Percentiles rank a stretch among this genome's conserved stretches.
Conservation (phyloP, 2,329 filamentous ascomycete genomes). For the Neurospora sp. region DNA sequence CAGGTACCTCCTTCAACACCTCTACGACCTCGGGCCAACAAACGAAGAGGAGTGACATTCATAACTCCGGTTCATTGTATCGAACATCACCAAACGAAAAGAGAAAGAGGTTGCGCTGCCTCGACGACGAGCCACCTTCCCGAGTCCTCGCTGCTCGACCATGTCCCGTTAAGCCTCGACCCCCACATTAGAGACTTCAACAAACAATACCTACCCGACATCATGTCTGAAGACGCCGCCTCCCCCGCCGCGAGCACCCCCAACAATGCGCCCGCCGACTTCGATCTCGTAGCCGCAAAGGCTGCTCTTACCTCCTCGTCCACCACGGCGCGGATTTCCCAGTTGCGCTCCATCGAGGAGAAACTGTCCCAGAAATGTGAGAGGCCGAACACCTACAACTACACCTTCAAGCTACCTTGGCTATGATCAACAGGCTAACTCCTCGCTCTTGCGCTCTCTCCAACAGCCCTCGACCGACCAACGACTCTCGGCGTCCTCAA, state of each 20-base stretch:
- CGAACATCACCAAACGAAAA: not conserved
- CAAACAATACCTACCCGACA: conserved; percentile 17
- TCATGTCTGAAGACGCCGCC: conserved; percentile 39
- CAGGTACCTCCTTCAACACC: not conserved
- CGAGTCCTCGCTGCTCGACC: conserved; percentile 15
- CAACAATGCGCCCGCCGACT: conserved; percentile 29
- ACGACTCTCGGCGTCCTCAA: conserved; percentile 49
- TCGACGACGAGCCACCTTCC: not conserved
- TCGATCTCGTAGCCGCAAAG: conserved; percentile 41
- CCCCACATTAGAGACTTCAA: conserved; percentile 17
- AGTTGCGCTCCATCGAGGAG: conserved; percentile 47
- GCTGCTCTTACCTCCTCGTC: conserved; percentile 51
- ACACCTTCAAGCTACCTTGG: not conserved
- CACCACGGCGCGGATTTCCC: conserved; percentile 43
- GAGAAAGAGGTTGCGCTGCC: not conserved
- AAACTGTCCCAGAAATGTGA: conserved; percentile 45
- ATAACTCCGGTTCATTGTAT: not conserved
- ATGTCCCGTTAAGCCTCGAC: conserved; percentile 26
- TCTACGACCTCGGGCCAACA: not conserved
- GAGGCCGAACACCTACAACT: conserved; percentile 7
- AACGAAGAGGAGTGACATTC: not conserved
- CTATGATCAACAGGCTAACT: conserved; percentile 4
- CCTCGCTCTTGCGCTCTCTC: not conserved
- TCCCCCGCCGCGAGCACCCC: not conserved
- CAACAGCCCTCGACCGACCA: conserved; percentile 35